These are phyloP conservation scores for Ceratobasidium sp. DNA, from an alignment of 1,284 basidiomycete species.

Conservation along the genomic window DNA sequence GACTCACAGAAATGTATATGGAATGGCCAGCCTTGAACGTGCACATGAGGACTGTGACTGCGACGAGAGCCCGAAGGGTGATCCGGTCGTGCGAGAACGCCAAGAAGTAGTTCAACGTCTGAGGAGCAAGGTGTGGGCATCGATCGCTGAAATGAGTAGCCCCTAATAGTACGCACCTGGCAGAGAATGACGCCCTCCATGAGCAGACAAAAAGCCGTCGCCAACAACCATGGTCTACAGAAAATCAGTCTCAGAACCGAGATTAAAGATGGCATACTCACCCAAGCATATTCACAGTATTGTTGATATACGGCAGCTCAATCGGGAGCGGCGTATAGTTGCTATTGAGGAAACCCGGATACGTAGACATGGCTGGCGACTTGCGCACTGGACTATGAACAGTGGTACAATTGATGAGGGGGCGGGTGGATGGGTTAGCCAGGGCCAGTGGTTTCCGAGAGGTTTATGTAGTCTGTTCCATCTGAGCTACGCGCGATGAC, in stretches of 20 bases:
- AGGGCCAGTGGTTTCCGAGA: not conserved
- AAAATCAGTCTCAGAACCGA: not conserved
- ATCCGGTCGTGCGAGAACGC: constrained; percentile 12
- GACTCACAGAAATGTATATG: constrained; percentile 25
- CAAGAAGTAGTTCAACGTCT: constrained; percentile 27
- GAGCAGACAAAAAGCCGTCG: constrained; percentile 29
- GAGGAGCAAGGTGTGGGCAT: not conserved
- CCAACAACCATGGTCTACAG: constrained; percentile 28
- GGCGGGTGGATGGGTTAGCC: not conserved
- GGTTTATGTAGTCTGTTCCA: not conserved
- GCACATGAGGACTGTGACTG: constrained; percentile 11
- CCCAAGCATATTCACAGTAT: constrained; percentile 21
- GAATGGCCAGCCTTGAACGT: constrained; percentile 31
- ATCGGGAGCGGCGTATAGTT: constrained; percentile 6
- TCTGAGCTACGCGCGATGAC: constrained; percentile 14
- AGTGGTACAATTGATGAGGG: not conserved
- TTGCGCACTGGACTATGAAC: too few species aligned
- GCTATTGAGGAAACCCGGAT: constrained; percentile 34
- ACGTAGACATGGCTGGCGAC: constrained; percentile 23
- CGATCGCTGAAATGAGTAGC: not conserved
- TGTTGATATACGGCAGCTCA: constrained; percentile 34
- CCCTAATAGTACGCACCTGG: not conserved
- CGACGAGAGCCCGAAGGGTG: constrained; percentile 1
- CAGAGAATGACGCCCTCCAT: constrained; percentile 26
- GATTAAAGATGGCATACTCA: not conserved